Percentiles rank a stretch among this genome's conserved stretches.
phyloP scores from a whole-genome alignment of 1,284 basidiomycete genomes.

The Amylostereum areolatum region DNA sequence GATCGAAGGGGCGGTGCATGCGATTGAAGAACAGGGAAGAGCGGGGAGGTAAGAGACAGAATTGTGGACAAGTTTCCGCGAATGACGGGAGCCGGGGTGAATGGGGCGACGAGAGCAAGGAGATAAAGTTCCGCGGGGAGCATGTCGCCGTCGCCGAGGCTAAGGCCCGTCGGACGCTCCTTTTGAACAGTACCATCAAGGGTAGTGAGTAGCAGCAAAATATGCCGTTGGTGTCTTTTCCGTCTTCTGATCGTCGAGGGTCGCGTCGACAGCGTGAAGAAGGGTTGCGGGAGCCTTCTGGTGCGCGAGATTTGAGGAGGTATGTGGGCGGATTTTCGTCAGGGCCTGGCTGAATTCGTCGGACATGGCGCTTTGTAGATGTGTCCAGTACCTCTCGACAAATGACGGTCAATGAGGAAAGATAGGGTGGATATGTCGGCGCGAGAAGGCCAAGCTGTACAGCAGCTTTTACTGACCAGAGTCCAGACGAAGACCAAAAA shows the following conservation, averaged over 20 bases:
- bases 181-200: slow-evolving; percentile 70
- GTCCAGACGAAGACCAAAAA: too few relatives aligned
- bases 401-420: too few relatives aligned
- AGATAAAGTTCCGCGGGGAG: slow-evolving; percentile 87
- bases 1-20: slow-evolving; percentile 72
- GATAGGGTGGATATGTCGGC: too few relatives aligned
- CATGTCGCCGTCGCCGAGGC: slow-evolving; percentile 73
- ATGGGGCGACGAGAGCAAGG: slow-evolving; percentile 73
- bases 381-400: too few relatives aligned
- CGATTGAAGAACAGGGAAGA: slow-evolving; percentile 61
- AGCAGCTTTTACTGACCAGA: too few relatives aligned
- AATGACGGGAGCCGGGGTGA: slow-evolving; percentile 71
- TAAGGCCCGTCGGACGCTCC: slow-evolving; percentile 37
- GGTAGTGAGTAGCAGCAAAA: slow-evolving; percentile 81
- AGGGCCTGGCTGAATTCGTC: slow-evolving; percentile 53
- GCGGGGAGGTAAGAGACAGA: slow-evolving; percentile 67
- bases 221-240: slow-evolving; percentile 77
- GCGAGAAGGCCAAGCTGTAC: too few relatives aligned
- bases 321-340: slow-evolving; percentile 86
- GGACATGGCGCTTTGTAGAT: too few relatives aligned
- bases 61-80: slow-evolving; percentile 61
- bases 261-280: slow-evolving; percentile 84
- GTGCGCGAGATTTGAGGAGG: slow-evolving; percentile 74
- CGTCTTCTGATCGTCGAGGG: slow-evolving; percentile 75
- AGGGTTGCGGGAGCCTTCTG: slow-evolving; percentile 91